Evolutionary conservation across 176 grass and related monocot species (phyloP).

Genomic region (Zea luxurians): DNA sequence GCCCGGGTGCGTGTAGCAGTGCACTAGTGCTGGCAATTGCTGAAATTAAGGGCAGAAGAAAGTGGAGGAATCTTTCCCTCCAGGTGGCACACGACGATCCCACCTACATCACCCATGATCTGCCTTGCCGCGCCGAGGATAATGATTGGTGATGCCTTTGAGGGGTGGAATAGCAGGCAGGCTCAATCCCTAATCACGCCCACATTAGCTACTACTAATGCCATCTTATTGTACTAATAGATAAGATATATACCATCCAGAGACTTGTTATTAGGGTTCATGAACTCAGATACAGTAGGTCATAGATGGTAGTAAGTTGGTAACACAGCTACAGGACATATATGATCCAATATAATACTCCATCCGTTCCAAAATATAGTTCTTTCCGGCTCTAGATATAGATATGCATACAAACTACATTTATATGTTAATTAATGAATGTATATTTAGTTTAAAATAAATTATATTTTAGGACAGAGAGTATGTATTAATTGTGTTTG

Average conservation of each 20-base stretch:
- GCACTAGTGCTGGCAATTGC: slow-evolving; percentile 11
- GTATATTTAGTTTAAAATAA: too few relatives aligned
- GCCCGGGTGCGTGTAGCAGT: slow-evolving; percentile 37
- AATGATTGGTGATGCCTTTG: slow-evolving; percentile 74
- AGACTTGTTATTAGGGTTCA: background rate
- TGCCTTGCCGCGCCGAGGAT: slow-evolving; percentile 26
- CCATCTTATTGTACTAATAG: background rate
- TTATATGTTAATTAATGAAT: too few relatives aligned
- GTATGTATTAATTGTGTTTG: background rate
- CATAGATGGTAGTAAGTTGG: background rate
- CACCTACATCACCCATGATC: slow-evolving; percentile 59
- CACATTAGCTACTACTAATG: slow-evolving; percentile 4
- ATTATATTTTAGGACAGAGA: too few relatives aligned
- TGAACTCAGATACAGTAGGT: background rate
- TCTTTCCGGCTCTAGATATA: too few relatives aligned
- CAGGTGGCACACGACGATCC: slow-evolving; percentile 80
- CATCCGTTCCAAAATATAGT: too few relatives aligned
- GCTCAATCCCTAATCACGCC: slow-evolving; percentile 24
- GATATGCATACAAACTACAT: too few relatives aligned
- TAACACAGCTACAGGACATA: background rate
- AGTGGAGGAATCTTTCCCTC: slow-evolving; percentile 54
- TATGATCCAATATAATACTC: too few relatives aligned
- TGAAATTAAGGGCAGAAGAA: slow-evolving; percentile 40
- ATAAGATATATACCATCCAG: background rate
- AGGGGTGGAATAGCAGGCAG: slow-evolving; percentile 30